A percentile compares a stretch with the other conserved stretches of the same genome.
These are phyloP conservation scores for Sporothrix protearum DNA, from an alignment of 2,329 filamentous ascomycete species.

Conservation along the genomic window DNA sequence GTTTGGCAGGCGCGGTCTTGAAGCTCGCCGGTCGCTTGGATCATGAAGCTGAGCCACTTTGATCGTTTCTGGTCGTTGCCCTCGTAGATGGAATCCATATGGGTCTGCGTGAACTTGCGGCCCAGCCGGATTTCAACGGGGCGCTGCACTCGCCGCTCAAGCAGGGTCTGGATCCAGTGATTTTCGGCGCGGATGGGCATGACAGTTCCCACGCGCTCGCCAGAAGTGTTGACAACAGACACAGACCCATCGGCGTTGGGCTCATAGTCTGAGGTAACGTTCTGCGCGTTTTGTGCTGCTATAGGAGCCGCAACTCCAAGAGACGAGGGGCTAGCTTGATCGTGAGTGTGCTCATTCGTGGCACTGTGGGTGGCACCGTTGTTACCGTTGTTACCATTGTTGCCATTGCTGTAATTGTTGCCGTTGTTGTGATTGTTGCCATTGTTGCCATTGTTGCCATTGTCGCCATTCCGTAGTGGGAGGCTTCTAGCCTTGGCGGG, in stretches of 20 bases:
- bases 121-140: conserved; percentile 42
- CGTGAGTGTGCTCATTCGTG: background rate
- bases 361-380: background rate
- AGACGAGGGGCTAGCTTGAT: background rate
- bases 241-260: conserved; percentile 29
- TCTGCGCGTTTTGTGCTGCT: background rate
- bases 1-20: conserved; percentile 41
- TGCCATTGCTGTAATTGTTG: too few species aligned
- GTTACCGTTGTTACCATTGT: too few species aligned
- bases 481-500: background rate
- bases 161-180: conserved; percentile 40
- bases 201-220: conserved; percentile 40
- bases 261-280: background rate
- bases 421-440: too few species aligned
- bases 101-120: conserved; percentile 41
- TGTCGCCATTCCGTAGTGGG: background rate
- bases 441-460: background rate
- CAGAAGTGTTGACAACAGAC: conserved; percentile 39
- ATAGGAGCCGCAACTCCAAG: background rate
- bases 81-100: conserved; percentile 43
- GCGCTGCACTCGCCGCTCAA: conserved; percentile 39
- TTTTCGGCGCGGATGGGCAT: conserved; percentile 40
- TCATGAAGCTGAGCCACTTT: conserved; percentile 49
- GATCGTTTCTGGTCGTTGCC: conserved; percentile 40
- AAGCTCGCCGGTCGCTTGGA: conserved; percentile 47